phyloP scores from a whole-genome alignment of 768 basidiomycete genomes.

The Phlegmacium glaucopus region DNA sequence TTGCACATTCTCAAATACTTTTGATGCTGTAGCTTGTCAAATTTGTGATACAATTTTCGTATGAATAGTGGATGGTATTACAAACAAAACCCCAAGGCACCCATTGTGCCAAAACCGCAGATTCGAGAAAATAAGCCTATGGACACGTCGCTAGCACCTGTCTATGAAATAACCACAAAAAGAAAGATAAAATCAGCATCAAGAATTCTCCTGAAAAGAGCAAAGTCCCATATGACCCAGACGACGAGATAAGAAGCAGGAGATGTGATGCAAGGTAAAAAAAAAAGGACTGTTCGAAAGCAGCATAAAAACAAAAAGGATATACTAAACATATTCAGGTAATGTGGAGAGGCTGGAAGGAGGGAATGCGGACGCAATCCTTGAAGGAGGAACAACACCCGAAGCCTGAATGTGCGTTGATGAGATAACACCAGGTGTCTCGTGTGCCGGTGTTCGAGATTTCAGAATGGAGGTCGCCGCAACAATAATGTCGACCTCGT shows the following conservation, averaged over 20 bases:
- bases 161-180: conserved; percentile 17
- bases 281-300: conserved; percentile 15
- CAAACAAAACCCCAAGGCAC: conserved; percentile 12
- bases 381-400: conserved; percentile 15
- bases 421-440: conserved; percentile 16
- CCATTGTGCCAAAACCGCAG: conserved; percentile 9
- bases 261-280: conserved; percentile 19
- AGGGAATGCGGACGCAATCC: conserved; percentile 18
- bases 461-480: conserved; percentile 57
- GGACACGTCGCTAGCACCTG: conserved; percentile 9
- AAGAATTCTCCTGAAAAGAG: conserved; percentile 7
- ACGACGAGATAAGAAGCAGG: conserved; percentile 18
- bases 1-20: conserved; percentile 59
- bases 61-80: conserved; percentile 26
- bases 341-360: conserved; percentile 34
- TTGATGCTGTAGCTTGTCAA: conserved; percentile 38
- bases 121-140: conserved; percentile 11
- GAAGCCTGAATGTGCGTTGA: conserved; percentile 14
- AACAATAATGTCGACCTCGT: conserved; percentile 78
- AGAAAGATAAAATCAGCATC: neutral
- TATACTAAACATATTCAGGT: conserved; percentile 39
- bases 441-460: conserved; percentile 32
- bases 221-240: conserved; percentile 18
- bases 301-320: conserved; percentile 19
- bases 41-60: conserved; percentile 44